Evolutionary conservation across 2,329 filamentous ascomycete species (phyloP).

Genomic region (Teratosphaeria pseudoeucalypti): DNA sequence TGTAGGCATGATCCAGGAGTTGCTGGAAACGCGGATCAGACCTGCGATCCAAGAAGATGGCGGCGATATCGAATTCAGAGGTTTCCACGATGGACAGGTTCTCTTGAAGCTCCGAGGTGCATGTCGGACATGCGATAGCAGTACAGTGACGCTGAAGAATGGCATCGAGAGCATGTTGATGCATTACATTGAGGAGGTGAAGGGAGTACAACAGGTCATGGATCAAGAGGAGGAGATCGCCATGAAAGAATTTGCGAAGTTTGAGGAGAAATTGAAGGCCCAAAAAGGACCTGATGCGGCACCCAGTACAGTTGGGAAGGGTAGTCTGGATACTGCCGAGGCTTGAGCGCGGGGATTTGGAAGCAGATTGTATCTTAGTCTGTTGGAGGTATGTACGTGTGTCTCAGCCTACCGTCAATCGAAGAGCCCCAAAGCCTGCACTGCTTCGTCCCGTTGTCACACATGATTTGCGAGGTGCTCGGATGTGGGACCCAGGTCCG

Average conservation of each 20-base stretch:
- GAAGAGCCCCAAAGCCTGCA: neutral
- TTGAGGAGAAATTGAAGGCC: constrained; percentile 70
- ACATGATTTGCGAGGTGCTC: too few species aligned
- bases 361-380: neutral
- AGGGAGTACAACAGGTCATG: constrained; percentile 80
- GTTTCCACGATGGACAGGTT: constrained; percentile 72
- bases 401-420: neutral
- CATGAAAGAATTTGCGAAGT: constrained; percentile 79
- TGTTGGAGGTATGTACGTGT: neutral
- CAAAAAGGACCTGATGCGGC: constrained; percentile 46
- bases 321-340: constrained; percentile 40
- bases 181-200: constrained; percentile 81
- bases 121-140: constrained; percentile 91
- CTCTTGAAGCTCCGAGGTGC: constrained; percentile 70
- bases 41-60: constrained; percentile 96
- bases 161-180: constrained; percentile 98
- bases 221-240: constrained; percentile 88
- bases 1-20: constrained; percentile 96
- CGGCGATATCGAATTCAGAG: constrained; percentile 90
- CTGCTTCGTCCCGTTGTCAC: neutral
- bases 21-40: constrained; percentile 87
- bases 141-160: constrained; percentile 92
- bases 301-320: constrained; percentile 40
- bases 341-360: constrained; percentile 1
- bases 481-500: too few species aligned